Base-by-base conservation (phyloP, 257 asterid species). In the Solanum chmielewskii region DNA sequence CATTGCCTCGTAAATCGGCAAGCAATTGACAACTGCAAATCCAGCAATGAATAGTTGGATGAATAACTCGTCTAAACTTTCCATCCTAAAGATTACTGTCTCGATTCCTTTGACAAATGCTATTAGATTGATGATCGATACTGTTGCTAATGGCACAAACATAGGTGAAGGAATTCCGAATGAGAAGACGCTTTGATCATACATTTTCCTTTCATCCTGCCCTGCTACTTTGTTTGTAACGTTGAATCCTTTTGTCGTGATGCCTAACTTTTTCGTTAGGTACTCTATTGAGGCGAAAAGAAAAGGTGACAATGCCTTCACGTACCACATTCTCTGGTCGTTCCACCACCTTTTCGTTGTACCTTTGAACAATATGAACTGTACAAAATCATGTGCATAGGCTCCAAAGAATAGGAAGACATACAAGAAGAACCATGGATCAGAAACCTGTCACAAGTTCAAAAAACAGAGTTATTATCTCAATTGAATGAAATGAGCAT, bases 1-100 rank as follows among this genome's bases (percentile, higher is more conserved):
- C 95, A 95, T 94, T 29, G 90, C 98, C 88, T 71, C 93, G 86
- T 91, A 94, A 13, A 94, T 33, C 2, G 98, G 97, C 71, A 91
- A 87, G 85, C 94, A 80, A 88, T 94, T 95, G 88, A 90, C 16
- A 66, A 89, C 91, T n/a, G 90, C 96, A 88, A 94, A 95, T 10
- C 96, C 92, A n/a, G 91, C 88, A 4, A 95, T 15, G 4, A 91
- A 85, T 21, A 92, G 68, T 71, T 93, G 95, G 56, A 91, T 12
- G 42, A 91, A 84, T 44, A 92, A 90, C 20, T 18, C 47, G 70
- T 87, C 90, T 16, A 89, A 68, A 69, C 88, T 87, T 69, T 81
- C 86, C 35, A 75, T 75, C 83, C 21, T 23, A 0, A 52, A 87
- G 12, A 39, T 83, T 44, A 86, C 11, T 29, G 41, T 37, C 33